A percentile compares a stretch with the other conserved stretches of the same genome.
These are phyloP conservation scores for Tetrapisispora iriomotensis DNA, from an alignment of 805 yeast species.

Conservation along the genomic window DNA sequence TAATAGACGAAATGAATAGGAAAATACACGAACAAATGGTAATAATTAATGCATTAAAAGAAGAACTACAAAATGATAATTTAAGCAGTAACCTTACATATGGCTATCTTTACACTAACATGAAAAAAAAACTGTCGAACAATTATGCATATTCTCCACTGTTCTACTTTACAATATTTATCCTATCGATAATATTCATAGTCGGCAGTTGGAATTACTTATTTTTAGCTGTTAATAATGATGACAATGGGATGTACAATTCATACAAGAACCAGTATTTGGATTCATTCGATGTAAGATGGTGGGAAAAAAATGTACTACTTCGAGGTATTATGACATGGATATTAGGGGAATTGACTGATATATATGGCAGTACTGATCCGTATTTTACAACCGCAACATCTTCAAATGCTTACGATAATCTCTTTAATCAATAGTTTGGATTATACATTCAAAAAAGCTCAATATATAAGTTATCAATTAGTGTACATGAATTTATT, in stretches of 20 bases:
- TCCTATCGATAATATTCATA: not conserved
- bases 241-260: not conserved
- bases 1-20: conserved; percentile 22
- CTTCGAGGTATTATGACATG: conserved; percentile 15
- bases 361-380: not conserved
- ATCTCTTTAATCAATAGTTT: conserved; percentile 13
- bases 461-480: too few relatives aligned
- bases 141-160: not conserved
- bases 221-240: not conserved
- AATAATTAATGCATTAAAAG: conserved; percentile 15
- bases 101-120: not conserved
- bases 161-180: not conserved
- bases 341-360: conserved; percentile 14
- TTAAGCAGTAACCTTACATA: not conserved
- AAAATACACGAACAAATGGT: conserved; percentile 23
- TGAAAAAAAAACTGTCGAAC: not conserved
- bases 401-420: conserved; percentile 14
- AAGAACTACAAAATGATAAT: conserved; percentile 6
- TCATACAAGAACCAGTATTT: not conserved
- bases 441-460: too few relatives aligned
- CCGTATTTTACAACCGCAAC: conserved; percentile 2
- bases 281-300: conserved; percentile 4
- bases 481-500: too few relatives aligned
- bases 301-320: conserved; percentile 19
- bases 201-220: not conserved